Evolutionary conservation across 129 eudicot genomes (phyloP), one percentile per base, ranked within the genome.

Genomic region (Sambucus nigra): DNA sequence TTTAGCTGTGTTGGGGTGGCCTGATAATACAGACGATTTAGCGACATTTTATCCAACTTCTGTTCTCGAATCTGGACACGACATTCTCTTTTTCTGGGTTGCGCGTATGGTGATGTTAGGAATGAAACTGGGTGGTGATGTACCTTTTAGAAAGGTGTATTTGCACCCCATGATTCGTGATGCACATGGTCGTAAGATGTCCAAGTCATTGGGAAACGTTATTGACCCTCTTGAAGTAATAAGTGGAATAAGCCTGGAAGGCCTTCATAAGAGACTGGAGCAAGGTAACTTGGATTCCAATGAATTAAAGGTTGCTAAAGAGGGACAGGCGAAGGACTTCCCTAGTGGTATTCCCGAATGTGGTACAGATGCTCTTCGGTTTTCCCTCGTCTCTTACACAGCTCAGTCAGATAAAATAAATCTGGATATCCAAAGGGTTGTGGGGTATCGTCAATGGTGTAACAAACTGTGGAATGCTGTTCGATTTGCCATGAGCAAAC

Each of bases 171-270:
- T 89, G 97, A 81, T 89, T 53, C 94, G 95, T 54, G 98, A 89
- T 79, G 97, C 97, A 31, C 97, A 84, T 66, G 97, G 97, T 4
- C 86, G 97, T n/a, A 89, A 89, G 65, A 89, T 89, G 95, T 89
- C 98, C 21, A 85, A 89, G 71, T 89, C 98, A 21, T 74, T 89
- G 59, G 98, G 98, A 47, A 89, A 89, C 67, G 98, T 89, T 53
- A 60, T 89, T 46, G 95, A 89, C 73, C 98, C 98, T n/a, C 82
- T 81, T 22, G 98, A 89, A 73, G 98, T 89, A 20, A 89, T 85
- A 60, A 66, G 66, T 39, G 98, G 98, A 55, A 76, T 81, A 44
- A 58, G 69, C 2, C 71, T 89, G 25, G 77, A 78, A 56, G 80
- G 78, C 51, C 98, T 89, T 60, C 81, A 85, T 63, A 89, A 85